Evolutionary conservation across 2,329 filamentous ascomycete species (phyloP).

Genomic region (Ophiostoma quercus): DNA sequence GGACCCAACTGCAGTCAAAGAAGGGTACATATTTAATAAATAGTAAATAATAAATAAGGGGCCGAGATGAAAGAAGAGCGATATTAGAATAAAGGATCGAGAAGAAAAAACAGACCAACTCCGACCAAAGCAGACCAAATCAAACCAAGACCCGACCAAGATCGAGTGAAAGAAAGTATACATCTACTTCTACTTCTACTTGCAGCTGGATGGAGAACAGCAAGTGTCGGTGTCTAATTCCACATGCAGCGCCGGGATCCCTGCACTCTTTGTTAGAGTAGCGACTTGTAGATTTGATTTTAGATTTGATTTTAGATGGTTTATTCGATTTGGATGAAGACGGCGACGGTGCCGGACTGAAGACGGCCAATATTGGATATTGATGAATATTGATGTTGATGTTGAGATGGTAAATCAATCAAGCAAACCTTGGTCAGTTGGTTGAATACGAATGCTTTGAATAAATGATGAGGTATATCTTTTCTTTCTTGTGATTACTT

Average conservation of each 20-base stretch:
- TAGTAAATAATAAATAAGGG: not conserved
- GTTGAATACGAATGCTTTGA: not conserved
- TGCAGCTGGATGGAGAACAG: not conserved
- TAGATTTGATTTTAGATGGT: not conserved
- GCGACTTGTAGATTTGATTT: not conserved
- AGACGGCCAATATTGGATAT: not conserved
- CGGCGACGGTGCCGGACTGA: not conserved
- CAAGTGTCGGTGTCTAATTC: constrained; percentile 2
- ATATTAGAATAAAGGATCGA: not conserved
- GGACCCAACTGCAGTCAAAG: not conserved
- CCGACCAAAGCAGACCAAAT: not conserved
- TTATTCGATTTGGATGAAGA: not conserved
- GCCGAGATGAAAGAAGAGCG: not conserved
- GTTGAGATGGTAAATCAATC: too few species aligned
- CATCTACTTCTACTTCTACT: not conserved
- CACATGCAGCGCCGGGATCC: not conserved
- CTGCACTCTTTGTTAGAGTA: not conserved
- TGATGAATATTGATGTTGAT: not conserved
- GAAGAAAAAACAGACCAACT: not conserved
- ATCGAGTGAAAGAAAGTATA: constrained; percentile 6
- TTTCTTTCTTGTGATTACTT: not conserved
- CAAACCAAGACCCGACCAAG: not conserved
- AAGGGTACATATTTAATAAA: not conserved
- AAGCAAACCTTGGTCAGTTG: not conserved
- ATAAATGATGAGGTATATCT: not conserved